Base-by-base conservation (phyloP, 1,284 basidiomycete species). In the Ganoderma meredithae region DNA sequence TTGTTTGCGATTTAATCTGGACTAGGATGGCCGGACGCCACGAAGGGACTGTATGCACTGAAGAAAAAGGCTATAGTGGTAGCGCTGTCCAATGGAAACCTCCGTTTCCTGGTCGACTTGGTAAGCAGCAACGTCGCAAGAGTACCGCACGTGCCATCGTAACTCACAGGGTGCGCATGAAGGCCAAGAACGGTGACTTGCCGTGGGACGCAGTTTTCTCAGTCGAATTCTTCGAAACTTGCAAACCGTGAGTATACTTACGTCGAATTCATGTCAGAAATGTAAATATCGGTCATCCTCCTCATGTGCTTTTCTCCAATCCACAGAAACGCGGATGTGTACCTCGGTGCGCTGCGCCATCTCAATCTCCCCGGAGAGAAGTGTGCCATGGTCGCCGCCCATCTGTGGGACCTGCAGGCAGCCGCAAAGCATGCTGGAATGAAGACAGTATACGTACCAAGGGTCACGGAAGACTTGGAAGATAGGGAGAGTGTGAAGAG, bases 121-220 rank as follows among this genome's bases (percentile, higher is more conserved):
- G 89, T 86, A 62, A 65, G 77, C 47, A 8, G 2, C 31, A n/a
- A 13, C 22, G 17, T 56, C n/a, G 17, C 4, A 19, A 19, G 36
- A 36, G 36, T 13, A 0, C 22, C 27, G 22, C 13, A 3, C 9
- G 8, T 44, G 13, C 13, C n/a, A 5, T 60, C 8, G 39, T 31
- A 17, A n/a, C 33, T 62, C 44, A 1, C 63, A 90, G 88, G 87
- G 88, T 2, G 10, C 13, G 22, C 13, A 17, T 49, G 47, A 49
- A 49, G 47, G 47, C 47, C 3, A 90, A 87, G 74, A 77, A 85
- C 67, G 85, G 86, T 0, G 80, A 85, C 41, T 78, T 91, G 6
- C 88, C 87, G 0, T 91, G 87, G 88, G 88, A 91, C 72, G 81
- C 82, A 0, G 78, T 91, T 25, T 83, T 91, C 67, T 90, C 88